Conservation (phyloP, 306 rosid genomes). For the Glycine latifolia region DNA sequence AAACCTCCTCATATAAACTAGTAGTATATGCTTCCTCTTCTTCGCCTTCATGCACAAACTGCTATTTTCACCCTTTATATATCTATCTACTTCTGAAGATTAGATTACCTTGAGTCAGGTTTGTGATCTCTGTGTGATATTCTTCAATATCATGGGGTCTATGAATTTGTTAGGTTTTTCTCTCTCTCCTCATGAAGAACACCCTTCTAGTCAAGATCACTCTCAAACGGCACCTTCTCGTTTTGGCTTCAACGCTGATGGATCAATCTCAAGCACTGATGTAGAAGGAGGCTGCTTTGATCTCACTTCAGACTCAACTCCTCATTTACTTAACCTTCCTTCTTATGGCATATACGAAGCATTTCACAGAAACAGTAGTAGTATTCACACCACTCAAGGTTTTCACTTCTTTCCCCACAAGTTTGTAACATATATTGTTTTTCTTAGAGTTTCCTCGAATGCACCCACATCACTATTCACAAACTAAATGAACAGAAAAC, state of each 20-base stretch:
- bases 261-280: constrained; percentile 57
- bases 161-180: constrained; percentile 95
- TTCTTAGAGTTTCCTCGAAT: background rate
- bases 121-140: constrained; percentile 20
- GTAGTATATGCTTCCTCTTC: background rate
- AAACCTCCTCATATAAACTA: constrained; percentile 8
- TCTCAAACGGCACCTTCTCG: constrained; percentile 45
- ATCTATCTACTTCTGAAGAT: background rate
- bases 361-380: constrained; percentile 53
- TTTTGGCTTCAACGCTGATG: constrained; percentile 63
- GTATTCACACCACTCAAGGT: constrained; percentile 47
- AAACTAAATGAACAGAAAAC: background rate
- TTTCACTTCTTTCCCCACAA: background rate
- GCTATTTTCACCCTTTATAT: constrained; percentile 8
- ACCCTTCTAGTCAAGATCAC: constrained; percentile 53
- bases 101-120: background rate
- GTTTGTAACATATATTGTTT: too few relatives aligned
- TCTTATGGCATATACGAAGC: constrained; percentile 71
- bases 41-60: constrained; percentile 52
- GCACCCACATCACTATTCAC: background rate
- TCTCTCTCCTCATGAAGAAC: constrained; percentile 74
- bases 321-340: constrained; percentile 65
- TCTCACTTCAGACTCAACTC: constrained; percentile 57
- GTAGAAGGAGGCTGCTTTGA: constrained; percentile 65
- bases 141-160: constrained; percentile 57